Percentiles rank a stretch among this genome's conserved stretches.
Evolutionary conservation across 139 green algal genomes (phyloP).

Genomic region (Tetradesmus obliquus): DNA sequence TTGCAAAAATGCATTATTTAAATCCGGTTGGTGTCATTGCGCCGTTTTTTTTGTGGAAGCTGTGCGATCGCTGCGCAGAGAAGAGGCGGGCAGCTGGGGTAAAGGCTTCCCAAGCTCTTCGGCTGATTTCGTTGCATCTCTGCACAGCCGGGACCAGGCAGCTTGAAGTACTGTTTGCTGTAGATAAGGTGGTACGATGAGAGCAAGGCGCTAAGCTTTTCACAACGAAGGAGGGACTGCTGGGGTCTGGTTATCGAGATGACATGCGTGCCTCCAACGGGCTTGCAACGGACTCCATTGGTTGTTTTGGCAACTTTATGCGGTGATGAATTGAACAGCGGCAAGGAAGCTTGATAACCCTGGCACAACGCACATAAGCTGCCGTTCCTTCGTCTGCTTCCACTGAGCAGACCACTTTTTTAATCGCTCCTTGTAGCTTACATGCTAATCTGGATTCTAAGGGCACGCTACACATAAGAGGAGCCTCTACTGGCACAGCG

Average conservation of each 20-base stretch:
- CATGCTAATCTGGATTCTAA: too few relatives aligned
- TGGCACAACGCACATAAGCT: background rate
- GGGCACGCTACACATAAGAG: background rate
- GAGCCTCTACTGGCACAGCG: background rate
- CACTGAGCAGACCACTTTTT: background rate
- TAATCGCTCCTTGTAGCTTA: background rate
- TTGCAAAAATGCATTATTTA: too few relatives aligned
- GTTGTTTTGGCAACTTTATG: background rate
- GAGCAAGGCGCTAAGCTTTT: too few relatives aligned
- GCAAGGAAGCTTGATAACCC: too few relatives aligned
- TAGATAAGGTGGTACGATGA: too few relatives aligned
- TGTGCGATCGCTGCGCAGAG: background rate
- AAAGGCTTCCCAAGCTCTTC: background rate
- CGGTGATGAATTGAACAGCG: too few relatives aligned
- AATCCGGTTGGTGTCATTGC: too few relatives aligned
- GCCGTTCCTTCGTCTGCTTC: background rate
- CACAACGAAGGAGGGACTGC: too few relatives aligned
- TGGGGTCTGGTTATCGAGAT: background rate
- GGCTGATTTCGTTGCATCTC: too few relatives aligned
- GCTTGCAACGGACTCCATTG: background rate
- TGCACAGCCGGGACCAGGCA: background rate
- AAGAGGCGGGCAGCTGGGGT: background rate
- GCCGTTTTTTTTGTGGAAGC: background rate
- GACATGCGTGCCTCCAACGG: background rate
- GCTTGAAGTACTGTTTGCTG: too few relatives aligned